A percentile compares a stretch with the other conserved stretches of the same genome.
Conservation (phyloP, 73 alveolate genomes). For the Stentor coeruleus region DNA sequence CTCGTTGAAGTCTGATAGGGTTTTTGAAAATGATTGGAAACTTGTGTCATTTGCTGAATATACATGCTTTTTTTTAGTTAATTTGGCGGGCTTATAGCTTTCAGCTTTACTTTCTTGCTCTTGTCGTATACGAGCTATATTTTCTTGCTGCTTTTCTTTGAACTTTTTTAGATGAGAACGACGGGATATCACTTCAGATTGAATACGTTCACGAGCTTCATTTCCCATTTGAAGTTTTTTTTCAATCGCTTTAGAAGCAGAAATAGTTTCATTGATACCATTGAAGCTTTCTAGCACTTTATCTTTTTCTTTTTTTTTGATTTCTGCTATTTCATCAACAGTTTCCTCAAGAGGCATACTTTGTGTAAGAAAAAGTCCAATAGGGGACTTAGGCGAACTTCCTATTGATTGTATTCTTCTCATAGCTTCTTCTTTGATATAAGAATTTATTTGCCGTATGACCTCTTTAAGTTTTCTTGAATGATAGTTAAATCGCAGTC, state of each 20-base stretch:
- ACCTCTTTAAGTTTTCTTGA: background rate
- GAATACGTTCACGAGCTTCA: background rate
- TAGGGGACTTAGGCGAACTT: background rate
- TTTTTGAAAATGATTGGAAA: no score
- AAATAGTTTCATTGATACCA: background rate
- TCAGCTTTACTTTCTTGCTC: background rate
- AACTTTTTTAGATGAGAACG: background rate
- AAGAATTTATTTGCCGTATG: background rate
- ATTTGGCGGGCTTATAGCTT: background rate
- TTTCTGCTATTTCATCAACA: background rate
- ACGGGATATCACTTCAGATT: background rate
- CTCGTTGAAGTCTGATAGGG: background rate
- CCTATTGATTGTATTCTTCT: background rate
- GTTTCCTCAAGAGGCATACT: background rate
- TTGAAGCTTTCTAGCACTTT: background rate
- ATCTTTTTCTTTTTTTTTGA: background rate
- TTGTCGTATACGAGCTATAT: background rate
- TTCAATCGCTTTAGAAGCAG: background rate
- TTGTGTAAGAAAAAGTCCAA: background rate
- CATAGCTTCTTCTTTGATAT: background rate
- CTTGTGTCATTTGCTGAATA: background rate
- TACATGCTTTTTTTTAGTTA: no score
- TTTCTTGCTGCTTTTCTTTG: background rate
- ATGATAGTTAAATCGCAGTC: conserved; percentile 8
- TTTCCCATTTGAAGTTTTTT: background rate